Evolutionary conservation across 2,329 filamentous ascomycete species (phyloP), one percentile per base, ranked within the genome.

Genomic region (Sarocladium brachiariae): DNA sequence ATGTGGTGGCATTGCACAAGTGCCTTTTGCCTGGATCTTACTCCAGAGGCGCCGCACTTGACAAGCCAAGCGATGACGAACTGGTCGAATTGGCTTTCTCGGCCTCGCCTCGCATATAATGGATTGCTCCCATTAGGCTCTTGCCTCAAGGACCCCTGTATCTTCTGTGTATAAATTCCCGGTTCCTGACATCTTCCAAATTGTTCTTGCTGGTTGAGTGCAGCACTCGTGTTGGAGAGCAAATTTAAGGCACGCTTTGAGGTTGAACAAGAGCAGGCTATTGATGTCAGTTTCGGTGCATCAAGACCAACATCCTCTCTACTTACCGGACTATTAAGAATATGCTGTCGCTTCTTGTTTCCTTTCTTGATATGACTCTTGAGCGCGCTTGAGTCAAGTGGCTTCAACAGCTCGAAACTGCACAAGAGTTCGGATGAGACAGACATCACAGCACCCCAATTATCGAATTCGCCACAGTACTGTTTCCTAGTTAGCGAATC

Each of bases 341-440:
- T 95, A 69, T 84, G 92, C 69, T 96, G 89, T 54, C 92, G 81
- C 76, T 95, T 95, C 70, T 91, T 96, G 54, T 91, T 81, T 55
- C 91, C 91, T 74, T 96, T 97, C 76, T 99, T 99, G 70, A 99
- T 99, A 65, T 99, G 93, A 60, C 86, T 96, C 78, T 99, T 99
- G 55, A 99, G 76, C 30, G 92, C 92, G 60, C 88, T 95, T 11
- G 91, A 96, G 69, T 99, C 93, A 43, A 99, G 78, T 7, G 93
- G 93, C 69, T 99, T 99, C 54, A 99, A 77, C 14, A 99, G 77
- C 70, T 99, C 93, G 63, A 99, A 99, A 65, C 91, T 96, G 72
- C 93, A 99, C 1, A 99, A 80, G 49, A 99, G 72, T 67, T 97
- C 93, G 13, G 81, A 82, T 1, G 90, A 96, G 19, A 99, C 93